Conservation (phyloP, 2,329 filamentous ascomycete genomes). For the Rutstroemia sp. region DNA sequence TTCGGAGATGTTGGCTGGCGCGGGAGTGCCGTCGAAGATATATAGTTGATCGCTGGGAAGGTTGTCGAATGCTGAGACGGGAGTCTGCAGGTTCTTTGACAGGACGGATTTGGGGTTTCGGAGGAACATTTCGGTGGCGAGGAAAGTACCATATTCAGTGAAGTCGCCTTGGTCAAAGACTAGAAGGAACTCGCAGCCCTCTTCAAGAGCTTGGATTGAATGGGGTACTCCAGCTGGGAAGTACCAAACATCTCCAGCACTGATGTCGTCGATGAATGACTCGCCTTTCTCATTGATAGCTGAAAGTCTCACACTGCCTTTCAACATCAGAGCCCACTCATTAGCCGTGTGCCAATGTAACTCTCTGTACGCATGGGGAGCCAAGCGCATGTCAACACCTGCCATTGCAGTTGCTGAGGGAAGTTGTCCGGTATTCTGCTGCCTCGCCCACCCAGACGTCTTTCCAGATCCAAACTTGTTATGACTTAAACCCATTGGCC, state of each 20-base stretch:
- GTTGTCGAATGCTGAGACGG: conserved; percentile 40
- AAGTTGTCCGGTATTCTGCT: conserved; percentile 46
- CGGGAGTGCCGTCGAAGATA: conserved; percentile 45
- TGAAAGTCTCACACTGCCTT: conserved; percentile 44
- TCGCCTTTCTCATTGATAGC: conserved; percentile 45
- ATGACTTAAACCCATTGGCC: conserved; percentile 47
- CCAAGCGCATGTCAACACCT: conserved; percentile 51
- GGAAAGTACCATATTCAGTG: conserved; percentile 52
- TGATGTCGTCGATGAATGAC: conserved; percentile 41
- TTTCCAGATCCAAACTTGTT: conserved; percentile 34
- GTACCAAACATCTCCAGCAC: conserved; percentile 47
- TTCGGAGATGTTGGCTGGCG: conserved; percentile 36
- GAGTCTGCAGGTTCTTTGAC: conserved; percentile 45
- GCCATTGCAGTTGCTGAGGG: conserved; percentile 43
- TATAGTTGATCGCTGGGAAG: conserved; percentile 42
- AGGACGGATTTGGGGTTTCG: conserved; percentile 37
- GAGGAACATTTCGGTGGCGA: conserved; percentile 32
- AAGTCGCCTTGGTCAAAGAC: conserved; percentile 53
- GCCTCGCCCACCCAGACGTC: conserved; percentile 46
- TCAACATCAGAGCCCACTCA: conserved; percentile 46
- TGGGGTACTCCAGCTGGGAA: conserved; percentile 44
- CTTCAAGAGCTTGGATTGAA: conserved; percentile 47
- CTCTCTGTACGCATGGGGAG: conserved; percentile 52
- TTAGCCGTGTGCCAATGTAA: conserved; percentile 54
- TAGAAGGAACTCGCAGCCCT: conserved; percentile 51